Conservation (phyloP, 805 yeast genomes). For the Suhomyces vadensis region DNA sequence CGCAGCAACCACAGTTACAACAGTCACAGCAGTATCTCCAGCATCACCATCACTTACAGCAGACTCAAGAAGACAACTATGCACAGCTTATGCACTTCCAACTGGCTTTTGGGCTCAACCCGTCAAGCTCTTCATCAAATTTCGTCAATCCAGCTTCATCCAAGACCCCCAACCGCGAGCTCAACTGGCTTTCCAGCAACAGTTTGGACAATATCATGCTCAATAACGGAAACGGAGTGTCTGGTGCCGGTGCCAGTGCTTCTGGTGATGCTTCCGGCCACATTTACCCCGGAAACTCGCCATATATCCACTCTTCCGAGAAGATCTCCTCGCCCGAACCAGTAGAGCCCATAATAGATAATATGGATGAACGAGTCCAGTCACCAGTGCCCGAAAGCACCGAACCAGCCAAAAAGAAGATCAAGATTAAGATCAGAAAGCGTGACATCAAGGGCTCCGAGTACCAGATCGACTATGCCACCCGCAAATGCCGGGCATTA, state of each 20-base stretch:
- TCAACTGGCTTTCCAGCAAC: conserved; percentile 4
- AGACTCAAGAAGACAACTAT: conserved; percentile 1
- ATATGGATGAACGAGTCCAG: not conserved
- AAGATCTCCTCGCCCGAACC: conserved; percentile 7
- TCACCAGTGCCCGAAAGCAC: not conserved
- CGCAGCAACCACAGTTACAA: conserved; percentile 8
- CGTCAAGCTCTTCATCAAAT: conserved; percentile 8
- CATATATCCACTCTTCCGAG: not conserved
- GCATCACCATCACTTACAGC: conserved; percentile 10
- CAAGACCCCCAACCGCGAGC: conserved; percentile 3
- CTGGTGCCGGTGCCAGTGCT: not conserved
- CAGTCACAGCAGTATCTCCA: conserved; percentile 4
- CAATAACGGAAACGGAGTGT: too few species aligned
- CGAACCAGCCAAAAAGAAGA: conserved; percentile 6
- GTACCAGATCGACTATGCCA: conserved; percentile 27
- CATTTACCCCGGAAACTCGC: not conserved
- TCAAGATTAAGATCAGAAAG: conserved; percentile 10
- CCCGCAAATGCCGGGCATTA: conserved; percentile 25
- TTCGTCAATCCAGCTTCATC: conserved; percentile 3
- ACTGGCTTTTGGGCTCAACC: conserved; percentile 7
- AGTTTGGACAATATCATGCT: conserved; percentile 1
- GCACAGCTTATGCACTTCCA: conserved; percentile 6
- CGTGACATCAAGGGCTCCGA: conserved; percentile 16
- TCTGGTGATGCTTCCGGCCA: not conserved
- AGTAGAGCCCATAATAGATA: not conserved